phyloP scores from a whole-genome alignment of 1,284 basidiomycete species.

The Heterobasidion irregulare region DNA sequence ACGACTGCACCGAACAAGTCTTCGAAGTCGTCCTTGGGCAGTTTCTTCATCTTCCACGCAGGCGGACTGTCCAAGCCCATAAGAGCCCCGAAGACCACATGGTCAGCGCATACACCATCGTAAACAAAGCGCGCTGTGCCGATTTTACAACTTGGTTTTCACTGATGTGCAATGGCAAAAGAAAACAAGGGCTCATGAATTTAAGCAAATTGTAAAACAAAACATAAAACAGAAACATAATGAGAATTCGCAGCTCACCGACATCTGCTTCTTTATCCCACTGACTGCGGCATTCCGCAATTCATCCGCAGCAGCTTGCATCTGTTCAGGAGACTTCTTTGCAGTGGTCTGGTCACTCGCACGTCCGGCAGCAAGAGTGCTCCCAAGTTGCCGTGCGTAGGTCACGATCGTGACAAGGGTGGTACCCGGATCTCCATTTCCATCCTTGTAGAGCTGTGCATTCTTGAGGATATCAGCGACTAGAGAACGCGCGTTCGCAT shows the following conservation, averaged over 20 bases:
- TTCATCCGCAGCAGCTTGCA: conserved; percentile 38
- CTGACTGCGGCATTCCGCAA: conserved; percentile 34
- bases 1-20: conserved; percentile 24
- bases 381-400: conserved; percentile 38
- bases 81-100: conserved; percentile 41
- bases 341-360: conserved; percentile 4
- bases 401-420: conserved; percentile 30
- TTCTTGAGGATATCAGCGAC: conserved; percentile 27
- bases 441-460: conserved; percentile 26
- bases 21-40: conserved; percentile 35
- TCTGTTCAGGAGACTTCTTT: conserved; percentile 30
- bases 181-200: not conserved
- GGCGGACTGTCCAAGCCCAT: conserved; percentile 37
- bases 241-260: conserved; percentile 20
- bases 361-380: conserved; percentile 7
- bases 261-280: conserved; percentile 50
- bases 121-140: conserved; percentile 42
- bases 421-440: conserved; percentile 22
- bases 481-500: conserved; percentile 13
- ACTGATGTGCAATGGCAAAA: conserved; percentile 22
- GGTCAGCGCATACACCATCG: conserved; percentile 46
- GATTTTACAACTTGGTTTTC: conserved; percentile 44
- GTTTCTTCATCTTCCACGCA: conserved; percentile 46
- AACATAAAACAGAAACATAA: too few species aligned
- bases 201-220: too few species aligned